Percentiles rank a stretch among this genome's conserved stretches.
phyloP scores from a whole-genome alignment of 192 early-diverging fungal species.

The Coemansia sp. region DNA sequence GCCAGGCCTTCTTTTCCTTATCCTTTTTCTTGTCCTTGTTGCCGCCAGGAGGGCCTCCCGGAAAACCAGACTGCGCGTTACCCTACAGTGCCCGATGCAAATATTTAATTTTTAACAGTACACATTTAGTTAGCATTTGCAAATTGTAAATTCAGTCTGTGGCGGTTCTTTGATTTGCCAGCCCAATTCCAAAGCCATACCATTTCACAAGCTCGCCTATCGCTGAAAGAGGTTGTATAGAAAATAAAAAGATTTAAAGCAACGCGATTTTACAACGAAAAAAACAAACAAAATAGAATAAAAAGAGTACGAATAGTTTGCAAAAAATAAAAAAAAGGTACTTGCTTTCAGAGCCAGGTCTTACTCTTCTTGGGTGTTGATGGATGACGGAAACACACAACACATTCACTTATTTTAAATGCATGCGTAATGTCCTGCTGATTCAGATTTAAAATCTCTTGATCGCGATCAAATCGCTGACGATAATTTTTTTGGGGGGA shows the following conservation, averaged over 20 bases:
- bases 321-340: too few relatives aligned
- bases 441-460: background rate
- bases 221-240: too few relatives aligned
- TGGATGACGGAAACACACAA: too few relatives aligned
- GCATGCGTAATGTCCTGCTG: background rate
- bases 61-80: constrained; percentile 79
- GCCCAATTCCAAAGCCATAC: too few relatives aligned
- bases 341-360: too few relatives aligned
- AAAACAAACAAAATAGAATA: too few relatives aligned
- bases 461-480: background rate
- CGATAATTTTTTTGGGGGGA: background rate
- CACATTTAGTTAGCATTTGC: background rate
- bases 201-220: too few relatives aligned
- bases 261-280: too few relatives aligned
- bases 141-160: background rate
- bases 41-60: constrained; percentile 63
- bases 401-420: background rate
- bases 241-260: too few relatives aligned
- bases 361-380: too few relatives aligned
- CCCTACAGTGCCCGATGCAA: constrained; percentile 58
- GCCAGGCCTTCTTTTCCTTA: constrained; percentile 96
- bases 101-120: background rate
- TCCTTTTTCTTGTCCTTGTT: constrained; percentile 71
- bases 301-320: too few relatives aligned
- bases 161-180: too few relatives aligned